Conservation (phyloP, 192 early-diverging fungal species). For the Phycomyces blakesleeanus region DNA sequence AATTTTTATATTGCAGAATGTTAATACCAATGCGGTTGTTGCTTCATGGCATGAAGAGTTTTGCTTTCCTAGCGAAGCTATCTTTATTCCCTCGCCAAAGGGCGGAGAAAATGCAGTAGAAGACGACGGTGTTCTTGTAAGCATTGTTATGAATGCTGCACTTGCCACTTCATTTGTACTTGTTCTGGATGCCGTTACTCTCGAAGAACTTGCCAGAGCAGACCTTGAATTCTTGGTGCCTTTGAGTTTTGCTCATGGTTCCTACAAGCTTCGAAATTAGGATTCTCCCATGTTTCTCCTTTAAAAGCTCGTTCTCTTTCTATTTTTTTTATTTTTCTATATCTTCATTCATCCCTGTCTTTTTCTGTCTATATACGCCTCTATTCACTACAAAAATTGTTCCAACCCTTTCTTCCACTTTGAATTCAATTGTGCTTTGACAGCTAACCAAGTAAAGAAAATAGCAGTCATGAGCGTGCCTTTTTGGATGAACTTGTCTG, state of each 20-base stretch:
- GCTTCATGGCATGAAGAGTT: slow-evolving; percentile 51
- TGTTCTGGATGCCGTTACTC: slow-evolving; percentile 67
- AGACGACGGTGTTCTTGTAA: slow-evolving; percentile 74
- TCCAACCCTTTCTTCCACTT: too few species aligned
- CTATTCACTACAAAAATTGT: too few species aligned
- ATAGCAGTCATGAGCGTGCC: too few species aligned
- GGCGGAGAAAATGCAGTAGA: slow-evolving; percentile 44
- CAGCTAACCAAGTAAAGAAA: too few species aligned
- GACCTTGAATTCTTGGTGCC: slow-evolving; percentile 64
- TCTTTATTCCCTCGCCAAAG: slow-evolving; percentile 63
- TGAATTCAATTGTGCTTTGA: too few species aligned
- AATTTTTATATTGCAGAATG: slow-evolving; percentile 28
- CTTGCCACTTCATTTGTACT: slow-evolving; percentile 63
- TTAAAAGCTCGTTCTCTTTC: too few species aligned
- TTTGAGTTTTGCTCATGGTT: slow-evolving; percentile 67
- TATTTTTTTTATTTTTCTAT: too few species aligned
- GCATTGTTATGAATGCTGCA: slow-evolving; percentile 68
- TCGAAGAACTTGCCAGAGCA: slow-evolving; percentile 62
- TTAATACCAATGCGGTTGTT: slow-evolving; percentile 29
- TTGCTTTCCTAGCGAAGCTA: slow-evolving; percentile 76
- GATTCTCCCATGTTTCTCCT: not conserved
- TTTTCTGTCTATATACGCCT: too few species aligned
- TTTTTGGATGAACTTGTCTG: too few species aligned
- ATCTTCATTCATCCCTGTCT: too few species aligned
- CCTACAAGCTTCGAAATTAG: slow-evolving; percentile 27